Evolutionary conservation across 345 rosid species (phyloP).

Genomic region (Aethionema arabicum): DNA sequence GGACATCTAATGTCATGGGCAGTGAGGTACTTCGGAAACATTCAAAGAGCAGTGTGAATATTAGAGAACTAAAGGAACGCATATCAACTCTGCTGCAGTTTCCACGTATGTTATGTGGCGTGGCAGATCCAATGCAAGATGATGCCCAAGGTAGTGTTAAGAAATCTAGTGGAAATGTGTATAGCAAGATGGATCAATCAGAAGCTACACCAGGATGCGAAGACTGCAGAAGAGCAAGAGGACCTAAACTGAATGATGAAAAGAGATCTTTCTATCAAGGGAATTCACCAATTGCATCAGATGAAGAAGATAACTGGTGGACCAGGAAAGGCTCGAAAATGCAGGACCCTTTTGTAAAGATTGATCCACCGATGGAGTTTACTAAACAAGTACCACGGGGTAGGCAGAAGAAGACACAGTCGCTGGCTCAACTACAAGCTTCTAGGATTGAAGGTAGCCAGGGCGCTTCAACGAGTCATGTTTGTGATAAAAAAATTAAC

Average conservation of each 20-base stretch:
- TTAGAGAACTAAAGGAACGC: slow-evolving; percentile 64
- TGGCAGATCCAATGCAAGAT: slow-evolving; percentile 48
- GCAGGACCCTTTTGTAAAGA: slow-evolving; percentile 53
- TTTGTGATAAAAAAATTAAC: slow-evolving; percentile 71
- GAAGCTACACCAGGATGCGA: slow-evolving; percentile 88
- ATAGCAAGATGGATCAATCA: slow-evolving; percentile 46
- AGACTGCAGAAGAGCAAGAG: slow-evolving; percentile 77
- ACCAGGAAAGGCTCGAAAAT: slow-evolving; percentile 65
- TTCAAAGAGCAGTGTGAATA: slow-evolving; percentile 44
- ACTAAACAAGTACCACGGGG: slow-evolving; percentile 74
- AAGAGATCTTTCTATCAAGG: slow-evolving; percentile 60
- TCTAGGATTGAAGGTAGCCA: slow-evolving; percentile 96
- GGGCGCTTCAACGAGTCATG: slow-evolving; percentile 95
- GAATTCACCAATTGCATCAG: slow-evolving; percentile 65
- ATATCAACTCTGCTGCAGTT: slow-evolving; percentile 69
- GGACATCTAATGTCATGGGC: slow-evolving; percentile 38
- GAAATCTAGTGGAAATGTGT: slow-evolving; percentile 49
- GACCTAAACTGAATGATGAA: slow-evolving; percentile 63
- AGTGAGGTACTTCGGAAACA: slow-evolving; percentile 42
- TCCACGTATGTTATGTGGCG: slow-evolving; percentile 46
- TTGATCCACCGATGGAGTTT: slow-evolving; percentile 62
- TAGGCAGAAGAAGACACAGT: slow-evolving; percentile 91
- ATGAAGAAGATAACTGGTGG: slow-evolving; percentile 98
- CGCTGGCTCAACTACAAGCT: slow-evolving; percentile 89
- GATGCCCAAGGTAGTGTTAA: slow-evolving; percentile 72